phyloP scores from a whole-genome alignment of 257 asterid species.

The Euphrasia confusa region DNA sequence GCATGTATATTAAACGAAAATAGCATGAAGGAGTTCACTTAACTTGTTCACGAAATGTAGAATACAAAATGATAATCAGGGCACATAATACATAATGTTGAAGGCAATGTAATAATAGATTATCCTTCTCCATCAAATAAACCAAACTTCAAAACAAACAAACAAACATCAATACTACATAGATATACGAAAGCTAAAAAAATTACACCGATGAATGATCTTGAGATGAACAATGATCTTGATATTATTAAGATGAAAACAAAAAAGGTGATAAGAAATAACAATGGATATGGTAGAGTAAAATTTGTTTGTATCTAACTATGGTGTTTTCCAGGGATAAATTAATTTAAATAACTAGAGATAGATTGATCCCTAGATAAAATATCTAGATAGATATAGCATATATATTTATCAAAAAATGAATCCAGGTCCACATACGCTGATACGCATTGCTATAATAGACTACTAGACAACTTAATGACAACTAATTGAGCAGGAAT shows the following conservation, averaged over 20 bases:
- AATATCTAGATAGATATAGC: background rate
- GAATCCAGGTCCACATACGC: constrained; percentile 5
- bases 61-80: background rate
- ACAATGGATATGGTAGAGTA: background rate
- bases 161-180: background rate
- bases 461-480: constrained; percentile 4
- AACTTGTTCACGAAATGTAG: constrained; percentile 4
- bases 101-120: background rate
- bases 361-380: constrained; percentile 6
- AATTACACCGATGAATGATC: background rate
- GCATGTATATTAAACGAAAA: constrained; percentile 16
- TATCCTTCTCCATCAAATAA: constrained; percentile 1
- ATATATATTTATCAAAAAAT: background rate
- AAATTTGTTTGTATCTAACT: background rate
- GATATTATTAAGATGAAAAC: background rate
- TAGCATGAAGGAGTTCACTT: constrained; percentile 4
- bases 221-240: background rate
- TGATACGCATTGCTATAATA: background rate
- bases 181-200: background rate
- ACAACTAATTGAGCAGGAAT: background rate
- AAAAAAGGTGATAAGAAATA: background rate
- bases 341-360: background rate
- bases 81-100: background rate
- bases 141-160: background rate
- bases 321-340: background rate